Evolutionary conservation across 2,329 filamentous ascomycete species (phyloP).

Genomic region (Parascedosporium putredinis): DNA sequence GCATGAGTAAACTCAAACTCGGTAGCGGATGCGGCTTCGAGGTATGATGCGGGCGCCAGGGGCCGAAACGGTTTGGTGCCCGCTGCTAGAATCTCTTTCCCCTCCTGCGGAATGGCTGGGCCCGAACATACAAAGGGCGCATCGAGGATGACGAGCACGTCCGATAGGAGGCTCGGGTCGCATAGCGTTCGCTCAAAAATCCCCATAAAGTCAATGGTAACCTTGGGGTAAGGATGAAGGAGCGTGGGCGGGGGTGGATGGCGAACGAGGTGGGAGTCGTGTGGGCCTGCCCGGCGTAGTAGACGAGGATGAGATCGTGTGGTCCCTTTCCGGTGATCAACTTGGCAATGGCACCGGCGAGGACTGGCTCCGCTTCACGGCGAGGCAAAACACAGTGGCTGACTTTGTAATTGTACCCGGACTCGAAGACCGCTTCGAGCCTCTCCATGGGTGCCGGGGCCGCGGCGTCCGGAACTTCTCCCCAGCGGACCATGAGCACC

Average conservation of each 20-base stretch:
- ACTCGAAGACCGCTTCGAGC: neutral
- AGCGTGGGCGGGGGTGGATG: neutral
- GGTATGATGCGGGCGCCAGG: neutral
- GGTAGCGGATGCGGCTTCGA: neutral
- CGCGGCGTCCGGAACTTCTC: neutral
- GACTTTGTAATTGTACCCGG: neutral
- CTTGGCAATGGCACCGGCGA: neutral
- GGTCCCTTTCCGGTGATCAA: neutral
- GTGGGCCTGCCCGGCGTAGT: constrained; percentile 1
- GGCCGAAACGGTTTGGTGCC: neutral
- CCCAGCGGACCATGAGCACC: constrained; percentile 1
- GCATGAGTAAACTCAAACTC: neutral
- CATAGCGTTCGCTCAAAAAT: constrained; percentile 2
- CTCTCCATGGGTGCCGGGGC: neutral
- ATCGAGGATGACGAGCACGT: constrained; percentile 6
- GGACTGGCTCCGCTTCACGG: neutral
- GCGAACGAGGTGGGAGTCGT: neutral
- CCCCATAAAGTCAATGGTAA: neutral
- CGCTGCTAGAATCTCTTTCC: constrained; percentile 6
- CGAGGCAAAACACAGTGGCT: neutral
- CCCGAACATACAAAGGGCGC: neutral
- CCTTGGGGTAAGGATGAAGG: neutral
- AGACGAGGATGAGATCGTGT: constrained; percentile 1
- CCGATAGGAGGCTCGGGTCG: neutral
- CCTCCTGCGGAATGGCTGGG: neutral